Evolutionary conservation across 805 yeast genomes (phyloP), one percentile per base, ranked within the genome.

Genomic region (Cyberlindnera mycetangii): DNA sequence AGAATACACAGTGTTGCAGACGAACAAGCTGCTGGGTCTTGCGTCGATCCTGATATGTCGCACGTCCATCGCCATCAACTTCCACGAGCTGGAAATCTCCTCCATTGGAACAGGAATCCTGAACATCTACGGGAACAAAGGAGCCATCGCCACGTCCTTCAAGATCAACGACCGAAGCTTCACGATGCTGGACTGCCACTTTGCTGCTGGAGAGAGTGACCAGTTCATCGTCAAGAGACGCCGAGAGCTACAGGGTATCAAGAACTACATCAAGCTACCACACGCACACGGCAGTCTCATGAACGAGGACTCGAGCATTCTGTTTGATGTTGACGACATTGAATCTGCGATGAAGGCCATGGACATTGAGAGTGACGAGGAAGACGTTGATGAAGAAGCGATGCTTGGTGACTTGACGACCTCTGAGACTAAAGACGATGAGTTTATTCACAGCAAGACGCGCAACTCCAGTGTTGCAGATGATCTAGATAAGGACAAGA

Each of bases 71-170:
- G 56, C 52, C 5, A 49, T 58, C 2, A 74, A 76, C 48, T 61
- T 79, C n/a, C 60, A 70, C 2, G 52, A 64, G 16, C 43, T 77
- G 6, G 59, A 60, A 16, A 64, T 67, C 5, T 61, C 67, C 3
- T 68, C 80, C 0, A 65, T 80, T 7, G 83, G 85, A 0, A 72
- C 84, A 0, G 85, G 85, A 0, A 69, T 78, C 32, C 55, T 79
- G 40, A 72, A 78, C 20, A 52, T 71, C 19, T 79, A 82, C 77
- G 84, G 83, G 15, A 79, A 79, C 60, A 79, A 79, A 53, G 85
- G 85, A 3, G 80, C 82, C 4, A 75, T 77, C 12, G 60, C 71
- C 15, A 61, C 77, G 18, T 62, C 64, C 20, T 69, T 80, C 48
- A 60, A 58, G 28, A 45, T 64, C 20, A 41, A 62, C 7, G 72